These are phyloP conservation scores for Cryptosporidium canis DNA, from an alignment of 169 alveolate genomes.

Conservation along the genomic window DNA sequence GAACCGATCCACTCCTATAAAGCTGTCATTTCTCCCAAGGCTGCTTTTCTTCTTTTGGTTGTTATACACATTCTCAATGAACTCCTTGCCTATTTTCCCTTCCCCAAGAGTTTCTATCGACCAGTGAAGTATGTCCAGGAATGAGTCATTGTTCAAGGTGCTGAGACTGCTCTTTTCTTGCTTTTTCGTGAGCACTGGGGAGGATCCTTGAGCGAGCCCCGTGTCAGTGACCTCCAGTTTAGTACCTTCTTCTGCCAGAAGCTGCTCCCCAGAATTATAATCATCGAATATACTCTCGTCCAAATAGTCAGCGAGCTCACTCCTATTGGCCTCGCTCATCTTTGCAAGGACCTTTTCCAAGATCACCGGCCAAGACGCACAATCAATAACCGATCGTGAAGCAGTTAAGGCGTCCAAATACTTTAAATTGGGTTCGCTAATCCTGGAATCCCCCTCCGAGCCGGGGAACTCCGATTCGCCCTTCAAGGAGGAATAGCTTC, in stretches of 20 bases:
- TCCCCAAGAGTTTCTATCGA: background rate
- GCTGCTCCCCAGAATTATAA: background rate
- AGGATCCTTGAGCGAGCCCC: background rate
- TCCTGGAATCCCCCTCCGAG: background rate
- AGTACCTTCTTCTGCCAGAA: background rate
- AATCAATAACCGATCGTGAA: background rate
- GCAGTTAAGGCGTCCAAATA: background rate
- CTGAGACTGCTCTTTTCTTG: background rate
- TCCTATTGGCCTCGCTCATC: background rate
- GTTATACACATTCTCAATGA: conserved; percentile 2
- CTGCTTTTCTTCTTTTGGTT: background rate
- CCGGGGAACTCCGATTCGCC: background rate
- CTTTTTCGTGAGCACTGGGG: background rate
- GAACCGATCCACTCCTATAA: conserved; percentile 32
- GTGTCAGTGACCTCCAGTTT: background rate
- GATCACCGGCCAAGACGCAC: conserved; percentile 31
- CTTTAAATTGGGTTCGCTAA: background rate
- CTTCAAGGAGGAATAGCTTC: conserved; percentile 14
- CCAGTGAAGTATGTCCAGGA: background rate
- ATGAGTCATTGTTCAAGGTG: conserved; percentile 9
- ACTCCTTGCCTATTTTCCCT: conserved; percentile 42
- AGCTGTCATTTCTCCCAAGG: conserved; percentile 34
- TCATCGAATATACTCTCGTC: background rate
- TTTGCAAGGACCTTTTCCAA: background rate
- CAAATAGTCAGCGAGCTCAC: background rate